Evolutionary conservation across 1,284 basidiomycete species (phyloP), one percentile per base, ranked within the genome.

Genomic region (Gomphus bonarii): DNA sequence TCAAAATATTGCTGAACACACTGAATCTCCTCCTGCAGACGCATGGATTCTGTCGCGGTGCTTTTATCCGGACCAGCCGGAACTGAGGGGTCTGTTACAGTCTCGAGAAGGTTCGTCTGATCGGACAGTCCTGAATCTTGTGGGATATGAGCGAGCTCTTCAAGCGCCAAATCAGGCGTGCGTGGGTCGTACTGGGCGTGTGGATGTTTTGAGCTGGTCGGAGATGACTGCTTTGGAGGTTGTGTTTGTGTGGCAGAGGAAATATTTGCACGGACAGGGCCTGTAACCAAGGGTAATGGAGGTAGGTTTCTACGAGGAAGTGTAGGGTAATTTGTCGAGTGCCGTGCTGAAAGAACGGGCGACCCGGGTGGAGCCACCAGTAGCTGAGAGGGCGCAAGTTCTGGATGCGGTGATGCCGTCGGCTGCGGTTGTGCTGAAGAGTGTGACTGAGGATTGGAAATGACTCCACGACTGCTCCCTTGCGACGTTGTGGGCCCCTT

Each of bases 181-280:
- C 42, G 52, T 20, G 52, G 52, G 40, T 54, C 52, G 28, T 54
- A 54, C 6, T 38, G 40, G 11, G 40, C 14, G 30, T 54, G 52
- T 33, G 35, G 18, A 51, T 3, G 2, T 16, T 18, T 16, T n/a
- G 38, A 10, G 40, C 22, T 16, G 22, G 12, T 11, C 6, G 36
- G 18, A 31, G 20, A 25, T 44, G 40, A 5, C n/a, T 22, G 22
- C 38, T 42, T 12, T 16, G 1, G 35, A 28, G 25, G 5, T 28
- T 28, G 25, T 28, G 25, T 28, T 28, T 28, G 25, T 1, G 2
- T 28, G 25, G 2, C 3, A 28, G 25, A 28, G 25, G 25, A 5
- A 28, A 28, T 28, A 25, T 54, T 16, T 30, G 20, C 20, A 18
- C 11, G 22, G 25, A 30, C 18, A 33, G 18, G 7, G 12, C n/a